Evolutionary conservation across 1,284 basidiomycete species (phyloP).

Genomic region (Naganishia sp.): DNA sequence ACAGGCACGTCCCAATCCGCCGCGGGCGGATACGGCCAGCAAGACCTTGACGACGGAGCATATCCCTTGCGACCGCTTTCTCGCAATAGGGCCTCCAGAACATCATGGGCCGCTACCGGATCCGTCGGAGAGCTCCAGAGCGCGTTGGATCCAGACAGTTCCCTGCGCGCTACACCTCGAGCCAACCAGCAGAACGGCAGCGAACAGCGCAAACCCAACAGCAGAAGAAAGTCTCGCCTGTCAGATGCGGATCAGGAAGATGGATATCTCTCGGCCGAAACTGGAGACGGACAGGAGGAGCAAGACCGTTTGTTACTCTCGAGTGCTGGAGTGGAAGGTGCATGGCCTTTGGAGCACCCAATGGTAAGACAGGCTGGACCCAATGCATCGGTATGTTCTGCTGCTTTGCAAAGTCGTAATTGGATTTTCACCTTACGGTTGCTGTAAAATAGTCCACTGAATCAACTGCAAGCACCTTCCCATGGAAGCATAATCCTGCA

Average conservation of each 20-base stretch:
- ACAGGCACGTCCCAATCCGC: slow-evolving; percentile 9
- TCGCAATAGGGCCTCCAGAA: slow-evolving; percentile 1
- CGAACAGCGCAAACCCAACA: background rate
- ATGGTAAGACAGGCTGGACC: too few species aligned
- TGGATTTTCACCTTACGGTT: too few species aligned
- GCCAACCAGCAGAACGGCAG: background rate
- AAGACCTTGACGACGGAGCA: background rate
- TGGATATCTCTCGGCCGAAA: background rate
- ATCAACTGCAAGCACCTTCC: slow-evolving; percentile 7
- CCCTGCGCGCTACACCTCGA: background rate
- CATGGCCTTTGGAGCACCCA: slow-evolving; percentile 12
- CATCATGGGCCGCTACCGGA: background rate
- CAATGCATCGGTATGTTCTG: too few species aligned
- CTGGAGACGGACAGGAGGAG: slow-evolving; percentile 19
- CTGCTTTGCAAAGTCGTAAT: too few species aligned
- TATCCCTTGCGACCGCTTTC: slow-evolving; percentile 20
- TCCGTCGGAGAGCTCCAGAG: background rate
- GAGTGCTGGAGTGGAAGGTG: slow-evolving; percentile 26
- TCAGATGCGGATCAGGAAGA: slow-evolving; percentile 17
- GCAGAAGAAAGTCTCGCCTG: slow-evolving; percentile 7
- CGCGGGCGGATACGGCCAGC: background rate
- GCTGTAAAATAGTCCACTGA: slow-evolving; percentile 2
- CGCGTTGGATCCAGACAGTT: background rate
- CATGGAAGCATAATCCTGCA: slow-evolving; percentile 7
- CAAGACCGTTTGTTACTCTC: slow-evolving; percentile 20